Base-by-base conservation (phyloP, 164 flowering plant species). In the Piper longum region DNA sequence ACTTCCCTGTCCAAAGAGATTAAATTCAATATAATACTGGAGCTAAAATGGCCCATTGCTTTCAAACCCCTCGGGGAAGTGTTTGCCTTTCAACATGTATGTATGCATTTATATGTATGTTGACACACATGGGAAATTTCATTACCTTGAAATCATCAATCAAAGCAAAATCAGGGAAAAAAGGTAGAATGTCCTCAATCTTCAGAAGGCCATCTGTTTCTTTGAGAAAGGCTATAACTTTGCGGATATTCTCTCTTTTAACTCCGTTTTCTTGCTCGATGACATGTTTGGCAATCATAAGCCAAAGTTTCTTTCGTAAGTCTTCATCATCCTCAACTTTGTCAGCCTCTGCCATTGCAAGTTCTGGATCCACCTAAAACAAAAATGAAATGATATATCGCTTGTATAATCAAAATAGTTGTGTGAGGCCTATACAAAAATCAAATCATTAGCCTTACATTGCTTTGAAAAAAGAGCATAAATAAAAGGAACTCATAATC, bases 341-440 rank as follows among this genome's bases (percentile, higher is more conserved):
- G 75, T 95, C 99, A 63, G 99, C 99, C 79, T 95, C 99, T 67
- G 99, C 99, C 99, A 82, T 95, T 43, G 99, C 99, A 74, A 95
- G 97, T 76, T 91, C 99, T 40, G 90, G 83, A 64, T 95, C 99
- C 69, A 95, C 93, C 99, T 95, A 76, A 43, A 14, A 14, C 9
- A 48, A 48, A 9, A 8, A 48, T 11, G 11, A 9, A 48, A 48
- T 48, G 12, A 48, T 48, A 48, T 5, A 9, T 5, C 14, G 14
- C 52, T 5, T 48, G 8, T 48, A 48, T 9, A 26, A 26, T 26
- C 36, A 26, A 26, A 26, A 26, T 26, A 26, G 36, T 26, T 26
- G 36, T 26, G 36, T 26, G 36, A 26, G 36, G 36, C 52, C 9
- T 6, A 2, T 5, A 48, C 9, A 3, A 48, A 48, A 14, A 48